phyloP scores from a whole-genome alignment of 306 rosid genomes.

The Castanea mollissima region DNA sequence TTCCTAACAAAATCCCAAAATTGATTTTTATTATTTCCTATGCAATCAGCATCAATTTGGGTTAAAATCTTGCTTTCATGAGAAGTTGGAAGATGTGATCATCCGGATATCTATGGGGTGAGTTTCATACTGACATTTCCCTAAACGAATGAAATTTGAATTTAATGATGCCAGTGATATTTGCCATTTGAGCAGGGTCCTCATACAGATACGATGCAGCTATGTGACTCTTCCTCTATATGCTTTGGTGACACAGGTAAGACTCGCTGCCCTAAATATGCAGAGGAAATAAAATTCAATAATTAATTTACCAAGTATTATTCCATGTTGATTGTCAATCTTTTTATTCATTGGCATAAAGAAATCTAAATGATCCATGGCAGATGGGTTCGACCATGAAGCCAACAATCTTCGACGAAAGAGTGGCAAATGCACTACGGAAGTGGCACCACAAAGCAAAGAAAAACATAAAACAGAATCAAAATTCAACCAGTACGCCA shows the following conservation, averaged over 20 bases:
- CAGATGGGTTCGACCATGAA: constrained; percentile 90
- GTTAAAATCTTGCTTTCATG: constrained; percentile 56
- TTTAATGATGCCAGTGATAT: too few relatives aligned
- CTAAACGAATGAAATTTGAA: too few relatives aligned
- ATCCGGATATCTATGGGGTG: constrained; percentile 87
- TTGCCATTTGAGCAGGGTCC: constrained; percentile 37
- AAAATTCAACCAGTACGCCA: constrained; percentile 45
- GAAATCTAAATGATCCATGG: neutral
- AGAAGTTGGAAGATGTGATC: constrained; percentile 46
- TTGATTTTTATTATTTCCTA: neutral
- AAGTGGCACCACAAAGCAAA: constrained; percentile 71
- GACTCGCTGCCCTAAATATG: neutral
- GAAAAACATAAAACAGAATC: constrained; percentile 53
- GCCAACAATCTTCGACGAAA: constrained; percentile 70
- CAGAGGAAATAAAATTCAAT: too few relatives aligned
- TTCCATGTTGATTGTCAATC: too few relatives aligned
- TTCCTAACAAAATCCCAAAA: too few relatives aligned
- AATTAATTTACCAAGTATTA: too few relatives aligned
- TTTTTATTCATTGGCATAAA: neutral
- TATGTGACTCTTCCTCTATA: constrained; percentile 83
- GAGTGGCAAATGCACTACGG: constrained; percentile 59
- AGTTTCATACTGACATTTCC: neutral
- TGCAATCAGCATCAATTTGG: constrained; percentile 57
- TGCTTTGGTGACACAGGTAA: constrained; percentile 87
- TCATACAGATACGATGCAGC: constrained; percentile 78